These are phyloP conservation scores for Suhomyces yuchorum DNA, from an alignment of 1,139 yeast genomes.

Conservation along the genomic window DNA sequence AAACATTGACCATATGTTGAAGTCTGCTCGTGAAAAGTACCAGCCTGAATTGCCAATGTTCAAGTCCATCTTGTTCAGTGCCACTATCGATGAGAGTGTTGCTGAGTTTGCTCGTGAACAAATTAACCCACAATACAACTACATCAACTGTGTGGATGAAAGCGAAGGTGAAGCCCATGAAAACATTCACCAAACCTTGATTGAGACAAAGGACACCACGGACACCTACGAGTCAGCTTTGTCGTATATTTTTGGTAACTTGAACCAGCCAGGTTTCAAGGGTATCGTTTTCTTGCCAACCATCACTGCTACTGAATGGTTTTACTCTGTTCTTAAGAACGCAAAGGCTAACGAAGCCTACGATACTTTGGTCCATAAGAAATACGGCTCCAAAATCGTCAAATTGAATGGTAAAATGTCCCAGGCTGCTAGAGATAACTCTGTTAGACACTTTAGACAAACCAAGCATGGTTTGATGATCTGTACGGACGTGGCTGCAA, in stretches of 20 bases:
- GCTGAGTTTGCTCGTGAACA: conserved; percentile 63
- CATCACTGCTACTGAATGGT: conserved; percentile 63
- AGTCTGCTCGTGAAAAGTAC: conserved; percentile 33
- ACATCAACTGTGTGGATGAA: conserved; percentile 74
- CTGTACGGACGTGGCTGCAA: conserved; percentile 97
- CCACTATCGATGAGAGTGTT: conserved; percentile 77
- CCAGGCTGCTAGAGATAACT: conserved; percentile 63
- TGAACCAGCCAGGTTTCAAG: conserved; percentile 50
- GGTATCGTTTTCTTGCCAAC: conserved; percentile 85
- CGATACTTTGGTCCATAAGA: conserved; percentile 15
- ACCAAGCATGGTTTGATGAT: conserved; percentile 70
- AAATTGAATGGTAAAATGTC: conserved; percentile 72
- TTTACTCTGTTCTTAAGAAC: conserved; percentile 28
- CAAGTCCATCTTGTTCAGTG: conserved; percentile 80
- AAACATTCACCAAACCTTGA: conserved; percentile 68
- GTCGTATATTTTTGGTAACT: conserved; percentile 42
- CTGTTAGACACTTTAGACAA: conserved; percentile 57
- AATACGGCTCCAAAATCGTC: conserved; percentile 21
- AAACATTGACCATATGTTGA: conserved; percentile 53
- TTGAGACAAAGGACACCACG: conserved; percentile 48
- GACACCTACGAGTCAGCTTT: conserved; percentile 58
- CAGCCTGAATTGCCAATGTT: conserved; percentile 32
- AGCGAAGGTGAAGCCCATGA: conserved; percentile 81
- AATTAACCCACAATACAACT: conserved; percentile 64
- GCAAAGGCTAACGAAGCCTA: conserved; percentile 18